These are phyloP conservation scores for Amylocarpus encephaloides DNA, from an alignment of 2,329 filamentous ascomycete genomes.

Conservation along the genomic window DNA sequence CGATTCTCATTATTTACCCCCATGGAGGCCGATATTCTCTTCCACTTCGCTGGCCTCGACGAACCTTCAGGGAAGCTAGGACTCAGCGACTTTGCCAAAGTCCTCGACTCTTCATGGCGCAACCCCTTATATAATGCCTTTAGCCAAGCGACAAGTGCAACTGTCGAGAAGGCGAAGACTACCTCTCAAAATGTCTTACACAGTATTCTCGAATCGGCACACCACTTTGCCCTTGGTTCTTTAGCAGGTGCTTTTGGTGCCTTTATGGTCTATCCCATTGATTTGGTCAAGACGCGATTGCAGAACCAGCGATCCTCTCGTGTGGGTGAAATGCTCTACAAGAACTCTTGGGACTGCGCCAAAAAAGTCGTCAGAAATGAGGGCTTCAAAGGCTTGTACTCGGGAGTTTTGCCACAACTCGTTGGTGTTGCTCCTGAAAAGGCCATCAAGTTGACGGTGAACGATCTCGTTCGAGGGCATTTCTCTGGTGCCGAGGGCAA, in stretches of 20 bases:
- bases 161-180: slow-evolving; percentile 44
- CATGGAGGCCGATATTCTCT: slow-evolving; percentile 97
- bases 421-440: slow-evolving; percentile 99
- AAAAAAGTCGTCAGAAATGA: slow-evolving; percentile 91
- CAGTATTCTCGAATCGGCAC: slow-evolving; percentile 66
- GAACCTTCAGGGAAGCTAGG: slow-evolving; percentile 80
- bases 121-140: slow-evolving; percentile 38
- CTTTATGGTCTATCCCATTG: slow-evolving; percentile 99
- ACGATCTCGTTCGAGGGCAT: slow-evolving; percentile 77
- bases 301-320: slow-evolving; percentile 86
- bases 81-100: slow-evolving; percentile 83
- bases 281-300: slow-evolving; percentile 96
- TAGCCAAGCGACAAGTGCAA: slow-evolving; percentile 35
- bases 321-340: slow-evolving; percentile 85
- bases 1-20: slow-evolving; percentile 95
- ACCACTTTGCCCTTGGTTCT: slow-evolving; percentile 87
- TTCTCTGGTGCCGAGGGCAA: slow-evolving; percentile 69
- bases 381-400: slow-evolving; percentile 83
- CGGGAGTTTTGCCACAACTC: slow-evolving; percentile 88
- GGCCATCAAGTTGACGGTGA: slow-evolving; percentile 98
- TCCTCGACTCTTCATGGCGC: slow-evolving; percentile 89
- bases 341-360: slow-evolving; percentile 94
- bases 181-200: slow-evolving; percentile 53
- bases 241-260: slow-evolving; percentile 93
- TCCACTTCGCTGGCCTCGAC: slow-evolving; percentile 94